phyloP scores from a whole-genome alignment of 78 protist species.

The slime mould (Dictyostelium discoideum) region DNA sequence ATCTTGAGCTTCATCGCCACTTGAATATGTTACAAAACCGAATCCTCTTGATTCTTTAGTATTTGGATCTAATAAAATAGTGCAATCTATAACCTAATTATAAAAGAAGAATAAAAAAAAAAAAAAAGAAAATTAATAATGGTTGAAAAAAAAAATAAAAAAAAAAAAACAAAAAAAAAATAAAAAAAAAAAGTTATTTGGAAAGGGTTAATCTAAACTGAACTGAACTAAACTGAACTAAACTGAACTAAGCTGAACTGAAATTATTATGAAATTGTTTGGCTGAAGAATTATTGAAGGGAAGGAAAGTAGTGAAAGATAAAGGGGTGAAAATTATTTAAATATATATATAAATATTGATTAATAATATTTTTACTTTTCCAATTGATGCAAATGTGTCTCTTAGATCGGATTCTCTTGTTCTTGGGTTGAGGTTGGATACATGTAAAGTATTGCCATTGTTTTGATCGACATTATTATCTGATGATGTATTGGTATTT shows the following conservation, averaged over 20 bases:
- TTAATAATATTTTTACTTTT: conserved; percentile 28
- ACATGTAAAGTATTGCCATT: conserved; percentile 60
- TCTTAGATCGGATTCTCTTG: conserved; percentile 50
- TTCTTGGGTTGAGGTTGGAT: conserved; percentile 19
- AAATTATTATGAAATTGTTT: too few relatives aligned
- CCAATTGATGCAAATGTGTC: conserved; percentile 50
- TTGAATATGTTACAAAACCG: conserved; percentile 48
- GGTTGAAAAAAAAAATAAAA: neutral
- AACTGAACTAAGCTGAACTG: too few relatives aligned
- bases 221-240: too few relatives aligned
- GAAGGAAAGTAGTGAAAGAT: too few relatives aligned
- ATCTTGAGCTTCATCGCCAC: conserved; percentile 45
- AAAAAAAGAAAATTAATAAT: neutral
- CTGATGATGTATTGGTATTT: neutral
- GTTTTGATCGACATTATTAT: neutral
- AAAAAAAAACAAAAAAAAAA: neutral
- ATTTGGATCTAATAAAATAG: conserved; percentile 65
- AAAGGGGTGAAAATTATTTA: neutral
- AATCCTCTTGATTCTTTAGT: conserved; percentile 68
- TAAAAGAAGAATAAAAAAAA: neutral
- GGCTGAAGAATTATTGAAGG: too few relatives aligned
- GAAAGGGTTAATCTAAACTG: neutral
- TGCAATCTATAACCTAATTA: conserved; percentile 32
- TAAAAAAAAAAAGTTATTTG: too few relatives aligned
- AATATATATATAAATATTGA: conserved; percentile 5